Percentiles rank a stretch among this genome's conserved stretches.
Conservation (phyloP, 768 basidiomycete genomes). For the Mycena sanguinolenta region DNA sequence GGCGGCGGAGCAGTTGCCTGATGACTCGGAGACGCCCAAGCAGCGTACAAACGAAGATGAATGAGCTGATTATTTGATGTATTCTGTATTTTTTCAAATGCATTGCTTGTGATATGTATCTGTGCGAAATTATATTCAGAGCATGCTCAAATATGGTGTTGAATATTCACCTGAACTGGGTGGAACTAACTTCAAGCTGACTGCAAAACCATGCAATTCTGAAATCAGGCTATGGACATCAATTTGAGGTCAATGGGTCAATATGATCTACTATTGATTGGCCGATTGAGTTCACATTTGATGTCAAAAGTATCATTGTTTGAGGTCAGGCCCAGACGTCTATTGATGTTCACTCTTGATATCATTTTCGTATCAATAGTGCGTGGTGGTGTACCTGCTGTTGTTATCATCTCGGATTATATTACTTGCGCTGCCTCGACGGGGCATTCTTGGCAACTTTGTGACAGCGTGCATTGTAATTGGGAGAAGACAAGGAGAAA, state of each 20-base stretch:
- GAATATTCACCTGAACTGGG: not conserved
- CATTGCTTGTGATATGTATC: no score
- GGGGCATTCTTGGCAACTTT: no score
- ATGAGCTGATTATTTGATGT: not conserved
- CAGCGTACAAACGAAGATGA: not conserved
- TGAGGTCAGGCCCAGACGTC: not conserved
- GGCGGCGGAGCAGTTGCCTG: not conserved
- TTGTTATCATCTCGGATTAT: no score
- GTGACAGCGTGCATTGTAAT: no score
- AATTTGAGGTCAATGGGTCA: not conserved
- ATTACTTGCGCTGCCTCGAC: no score
- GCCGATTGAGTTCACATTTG: not conserved
- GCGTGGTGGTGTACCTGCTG: no score
- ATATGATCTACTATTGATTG: not conserved
- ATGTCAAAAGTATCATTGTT: not conserved
- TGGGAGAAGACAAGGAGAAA: no score
- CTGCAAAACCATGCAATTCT: not conserved
- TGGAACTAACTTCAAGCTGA: not conserved
- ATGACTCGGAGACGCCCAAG: not conserved
- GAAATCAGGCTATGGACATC: not conserved
- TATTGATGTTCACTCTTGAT: not conserved
- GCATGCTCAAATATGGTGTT: no score
- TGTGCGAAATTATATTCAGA: no score
- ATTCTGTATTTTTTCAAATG: not conserved
- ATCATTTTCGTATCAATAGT: not conserved